Evolutionary conservation across 1,284 basidiomycete genomes (phyloP).

Genomic region (Cutaneotrichosporon mucoides): DNA sequence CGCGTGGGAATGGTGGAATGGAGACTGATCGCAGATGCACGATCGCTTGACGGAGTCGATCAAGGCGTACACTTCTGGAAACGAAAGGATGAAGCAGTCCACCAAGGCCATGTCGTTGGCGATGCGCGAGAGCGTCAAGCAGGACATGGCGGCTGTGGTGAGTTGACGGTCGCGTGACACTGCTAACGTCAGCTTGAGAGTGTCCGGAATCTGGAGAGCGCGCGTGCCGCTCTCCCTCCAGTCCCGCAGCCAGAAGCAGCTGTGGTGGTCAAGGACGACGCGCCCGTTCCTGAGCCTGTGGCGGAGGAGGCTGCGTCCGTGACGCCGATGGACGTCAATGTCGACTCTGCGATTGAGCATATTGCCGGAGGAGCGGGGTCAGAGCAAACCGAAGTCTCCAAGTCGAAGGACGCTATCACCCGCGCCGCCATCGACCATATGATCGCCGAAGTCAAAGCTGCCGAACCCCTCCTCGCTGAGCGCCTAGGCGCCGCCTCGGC

Average conservation of each 20-base stretch:
- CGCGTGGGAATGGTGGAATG: background rate
- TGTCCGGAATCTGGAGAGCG: background rate
- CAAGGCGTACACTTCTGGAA: background rate
- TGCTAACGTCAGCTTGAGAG: background rate
- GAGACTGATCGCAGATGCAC: background rate
- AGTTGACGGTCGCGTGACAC: background rate
- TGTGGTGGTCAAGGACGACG: background rate
- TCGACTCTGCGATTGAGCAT: background rate
- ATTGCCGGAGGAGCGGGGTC: background rate
- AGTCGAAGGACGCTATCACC: background rate
- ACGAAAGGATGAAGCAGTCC: constrained; percentile 2
- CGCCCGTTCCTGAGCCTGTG: background rate
- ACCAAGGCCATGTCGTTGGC: background rate
- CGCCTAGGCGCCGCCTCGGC: background rate
- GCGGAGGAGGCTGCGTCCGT: background rate
- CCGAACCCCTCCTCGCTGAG: background rate
- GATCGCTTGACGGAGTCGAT: background rate
- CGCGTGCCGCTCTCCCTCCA: background rate
- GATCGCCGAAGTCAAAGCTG: constrained; percentile 1
- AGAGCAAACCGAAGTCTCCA: too few relatives aligned
- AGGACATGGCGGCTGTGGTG: background rate
- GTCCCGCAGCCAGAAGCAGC: background rate
- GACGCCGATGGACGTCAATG: background rate
- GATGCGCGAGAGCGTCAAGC: background rate
- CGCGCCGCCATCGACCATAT: background rate